Percentiles rank a stretch among this genome's conserved stretches.
These are phyloP conservation scores for Brassica balearica DNA, from an alignment of 441 rosid species.

Conservation along the genomic window DNA sequence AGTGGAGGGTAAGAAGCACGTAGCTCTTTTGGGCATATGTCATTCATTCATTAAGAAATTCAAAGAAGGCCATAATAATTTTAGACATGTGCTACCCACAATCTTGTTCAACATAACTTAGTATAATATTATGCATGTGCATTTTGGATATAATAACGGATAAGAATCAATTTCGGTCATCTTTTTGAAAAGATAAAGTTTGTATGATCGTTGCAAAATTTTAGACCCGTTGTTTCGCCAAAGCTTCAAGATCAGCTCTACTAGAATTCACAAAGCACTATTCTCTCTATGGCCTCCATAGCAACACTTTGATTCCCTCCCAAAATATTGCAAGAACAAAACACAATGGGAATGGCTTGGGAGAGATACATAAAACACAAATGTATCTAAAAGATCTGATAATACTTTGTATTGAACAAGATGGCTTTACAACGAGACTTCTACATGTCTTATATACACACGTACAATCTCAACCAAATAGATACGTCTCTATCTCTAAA, in stretches of 20 bases:
- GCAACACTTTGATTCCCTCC: neutral
- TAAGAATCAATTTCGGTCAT: neutral
- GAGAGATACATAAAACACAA: too few relatives aligned
- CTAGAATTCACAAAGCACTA: neutral
- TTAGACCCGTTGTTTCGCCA: neutral
- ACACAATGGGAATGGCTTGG: neutral
- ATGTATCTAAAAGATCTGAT: too few relatives aligned
- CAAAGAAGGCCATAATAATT: neutral
- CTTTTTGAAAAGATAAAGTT: neutral
- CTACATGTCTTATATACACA: too few relatives aligned
- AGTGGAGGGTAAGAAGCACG: conserved; percentile 4
- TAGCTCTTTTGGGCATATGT: conserved; percentile 6
- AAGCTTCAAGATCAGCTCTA: neutral
- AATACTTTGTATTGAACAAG: too few relatives aligned
- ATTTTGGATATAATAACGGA: too few relatives aligned
- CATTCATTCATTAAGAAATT: neutral
- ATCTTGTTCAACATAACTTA: too few relatives aligned
- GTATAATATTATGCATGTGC: too few relatives aligned
- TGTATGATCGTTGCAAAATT: neutral
- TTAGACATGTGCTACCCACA: too few relatives aligned
- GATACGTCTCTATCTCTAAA: too few relatives aligned
- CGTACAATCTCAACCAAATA: too few relatives aligned
- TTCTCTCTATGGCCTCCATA: neutral
- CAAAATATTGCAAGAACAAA: neutral
- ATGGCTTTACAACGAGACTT: too few relatives aligned